These are phyloP conservation scores for Lentinula novae-zelandiae DNA, from an alignment of 1,284 basidiomycete genomes.

Conservation along the genomic window DNA sequence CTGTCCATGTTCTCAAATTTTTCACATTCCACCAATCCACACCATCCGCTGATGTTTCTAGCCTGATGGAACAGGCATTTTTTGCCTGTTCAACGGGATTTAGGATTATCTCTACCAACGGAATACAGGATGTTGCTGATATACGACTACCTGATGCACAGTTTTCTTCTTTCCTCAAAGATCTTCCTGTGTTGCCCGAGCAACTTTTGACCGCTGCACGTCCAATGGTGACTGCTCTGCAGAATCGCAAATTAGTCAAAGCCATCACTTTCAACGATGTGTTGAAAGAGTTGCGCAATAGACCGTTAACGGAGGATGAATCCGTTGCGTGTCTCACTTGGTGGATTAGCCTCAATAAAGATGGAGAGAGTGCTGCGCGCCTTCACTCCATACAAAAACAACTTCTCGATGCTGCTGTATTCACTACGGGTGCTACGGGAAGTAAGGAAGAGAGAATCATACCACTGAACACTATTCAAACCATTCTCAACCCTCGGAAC, in stretches of 20 bases:
- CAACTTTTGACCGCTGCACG: slow-evolving; percentile 63
- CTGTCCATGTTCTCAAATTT: slow-evolving; percentile 84
- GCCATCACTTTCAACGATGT: slow-evolving; percentile 88
- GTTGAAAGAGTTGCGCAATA: slow-evolving; percentile 69
- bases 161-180: slow-evolving; percentile 77
- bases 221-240: slow-evolving; percentile 64
- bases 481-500: slow-evolving; percentile 71
- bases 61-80: slow-evolving; percentile 78
- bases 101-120: slow-evolving; percentile 78
- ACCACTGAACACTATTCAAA: slow-evolving; percentile 66
- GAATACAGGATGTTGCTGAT: slow-evolving; percentile 67
- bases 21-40: slow-evolving; percentile 88
- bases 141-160: slow-evolving; percentile 79
- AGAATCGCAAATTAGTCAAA: slow-evolving; percentile 68
- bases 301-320: slow-evolving; percentile 75
- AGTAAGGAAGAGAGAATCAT: slow-evolving; percentile 50
- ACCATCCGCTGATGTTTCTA: slow-evolving; percentile 82
- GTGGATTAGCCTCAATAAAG: slow-evolving; percentile 75
- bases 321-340: slow-evolving; percentile 84
- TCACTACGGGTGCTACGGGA: slow-evolving; percentile 41
- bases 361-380: slow-evolving; percentile 36
- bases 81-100: slow-evolving; percentile 66
- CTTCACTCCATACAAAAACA: slow-evolving; percentile 51
- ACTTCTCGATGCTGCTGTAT: slow-evolving; percentile 68
- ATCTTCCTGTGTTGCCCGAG: slow-evolving; percentile 74